A percentile compares a stretch with the other conserved stretches of the same genome.
phyloP scores from a whole-genome alignment of 1,139 yeast species.

The Zygoascus sp. region DNA sequence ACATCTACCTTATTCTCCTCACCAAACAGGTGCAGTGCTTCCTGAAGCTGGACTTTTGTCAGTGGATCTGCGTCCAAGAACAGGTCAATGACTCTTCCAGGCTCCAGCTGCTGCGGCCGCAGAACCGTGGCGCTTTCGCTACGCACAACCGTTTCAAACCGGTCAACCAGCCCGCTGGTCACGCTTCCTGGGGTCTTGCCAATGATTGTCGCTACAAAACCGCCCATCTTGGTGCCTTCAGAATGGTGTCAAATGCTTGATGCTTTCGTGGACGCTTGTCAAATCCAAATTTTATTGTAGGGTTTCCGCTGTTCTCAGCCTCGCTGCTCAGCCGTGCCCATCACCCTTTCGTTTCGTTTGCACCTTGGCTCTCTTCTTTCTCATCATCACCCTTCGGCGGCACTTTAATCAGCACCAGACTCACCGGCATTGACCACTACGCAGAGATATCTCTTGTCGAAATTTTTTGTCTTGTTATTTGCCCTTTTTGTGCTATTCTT shows the following conservation, averaged over 20 bases:
- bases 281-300: too few relatives aligned
- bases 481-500: background rate
- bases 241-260: too few relatives aligned
- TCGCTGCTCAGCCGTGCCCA: too few relatives aligned
- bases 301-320: too few relatives aligned
- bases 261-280: too few relatives aligned
- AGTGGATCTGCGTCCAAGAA: constrained; percentile 20
- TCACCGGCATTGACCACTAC: too few relatives aligned
- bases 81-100: constrained; percentile 24
- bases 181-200: constrained; percentile 19
- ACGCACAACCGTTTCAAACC: constrained; percentile 26
- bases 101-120: constrained; percentile 20
- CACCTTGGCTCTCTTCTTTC: too few relatives aligned
- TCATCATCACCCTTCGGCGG: too few relatives aligned
- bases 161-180: constrained; percentile 16
- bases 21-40: constrained; percentile 23
- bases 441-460: too few relatives aligned
- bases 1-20: constrained; percentile 38
- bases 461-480: too few relatives aligned
- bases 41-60: constrained; percentile 17
- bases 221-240: constrained; percentile 2
- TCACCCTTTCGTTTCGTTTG: too few relatives aligned
- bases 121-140: constrained; percentile 21
- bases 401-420: too few relatives aligned
- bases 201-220: constrained; percentile 25